Conservation (phyloP, 1,139 yeast species). For the Diutina pseudorugosa region DNA sequence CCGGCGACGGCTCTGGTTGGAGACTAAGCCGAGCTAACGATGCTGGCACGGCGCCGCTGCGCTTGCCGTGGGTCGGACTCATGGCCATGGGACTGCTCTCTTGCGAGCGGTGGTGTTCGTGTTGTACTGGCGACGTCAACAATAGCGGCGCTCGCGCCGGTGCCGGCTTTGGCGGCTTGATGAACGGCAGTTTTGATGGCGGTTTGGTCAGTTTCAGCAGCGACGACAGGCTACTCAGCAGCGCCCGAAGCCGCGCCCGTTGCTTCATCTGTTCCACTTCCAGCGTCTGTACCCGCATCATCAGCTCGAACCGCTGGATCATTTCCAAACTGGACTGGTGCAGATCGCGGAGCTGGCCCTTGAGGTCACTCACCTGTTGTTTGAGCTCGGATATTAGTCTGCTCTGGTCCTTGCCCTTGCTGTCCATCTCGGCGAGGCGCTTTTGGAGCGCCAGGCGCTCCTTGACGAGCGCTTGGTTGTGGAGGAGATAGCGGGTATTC, state of each 20-base stretch:
- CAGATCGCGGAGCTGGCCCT: neutral
- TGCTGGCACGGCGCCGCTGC: neutral
- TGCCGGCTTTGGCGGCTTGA: neutral
- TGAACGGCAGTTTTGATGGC: neutral
- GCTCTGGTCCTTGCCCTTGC: neutral
- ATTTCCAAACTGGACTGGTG: neutral
- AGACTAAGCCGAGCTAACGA: neutral
- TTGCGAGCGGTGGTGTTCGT: neutral
- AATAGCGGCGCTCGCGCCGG: neutral
- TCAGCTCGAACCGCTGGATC: slow-evolving; percentile 1
- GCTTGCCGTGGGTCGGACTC: neutral
- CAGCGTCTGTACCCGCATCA: neutral
- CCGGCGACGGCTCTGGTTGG: neutral
- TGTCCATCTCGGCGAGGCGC: neutral
- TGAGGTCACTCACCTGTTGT: neutral
- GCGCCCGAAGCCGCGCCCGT: neutral
- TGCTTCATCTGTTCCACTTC: slow-evolving; percentile 1
- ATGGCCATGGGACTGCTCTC: neutral
- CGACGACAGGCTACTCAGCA: neutral
- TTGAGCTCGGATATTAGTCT: neutral
- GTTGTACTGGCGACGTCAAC: neutral
- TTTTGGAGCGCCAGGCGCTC: neutral
- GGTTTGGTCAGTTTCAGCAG: neutral
- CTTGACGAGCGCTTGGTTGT: slow-evolving; percentile 3
- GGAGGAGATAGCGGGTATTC: slow-evolving; percentile 1